These are phyloP conservation scores for Ganoderma sinense DNA, from an alignment of 1,284 basidiomycete species.

Conservation along the genomic window DNA sequence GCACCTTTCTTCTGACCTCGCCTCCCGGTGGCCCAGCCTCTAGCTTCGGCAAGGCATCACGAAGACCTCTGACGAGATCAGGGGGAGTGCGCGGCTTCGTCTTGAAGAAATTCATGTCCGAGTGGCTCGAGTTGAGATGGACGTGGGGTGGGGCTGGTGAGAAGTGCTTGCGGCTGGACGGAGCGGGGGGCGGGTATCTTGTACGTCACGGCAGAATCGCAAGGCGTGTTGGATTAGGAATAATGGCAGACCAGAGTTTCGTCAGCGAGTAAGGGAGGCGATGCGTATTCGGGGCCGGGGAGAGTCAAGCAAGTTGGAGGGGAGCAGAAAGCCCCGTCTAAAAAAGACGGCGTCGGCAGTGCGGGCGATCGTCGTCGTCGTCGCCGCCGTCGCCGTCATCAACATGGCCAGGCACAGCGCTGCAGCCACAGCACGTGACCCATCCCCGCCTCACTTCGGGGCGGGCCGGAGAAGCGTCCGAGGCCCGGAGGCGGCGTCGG, in stretches of 20 bases:
- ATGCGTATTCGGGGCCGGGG: conserved; percentile 10
- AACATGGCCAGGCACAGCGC: conserved; percentile 7
- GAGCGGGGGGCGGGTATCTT: conserved; percentile 23
- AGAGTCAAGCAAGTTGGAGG: neutral
- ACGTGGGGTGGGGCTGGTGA: conserved; percentile 10
- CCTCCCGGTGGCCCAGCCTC: conserved; percentile 77
- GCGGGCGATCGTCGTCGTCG: conserved; percentile 6
- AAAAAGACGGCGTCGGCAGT: conserved; percentile 8
- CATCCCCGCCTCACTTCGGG: neutral
- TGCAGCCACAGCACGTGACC: conserved; percentile 23
- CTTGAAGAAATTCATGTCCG: conserved; percentile 93
- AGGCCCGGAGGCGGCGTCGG: neutral
- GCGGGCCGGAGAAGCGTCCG: neutral
- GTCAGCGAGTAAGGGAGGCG: conserved; percentile 22
- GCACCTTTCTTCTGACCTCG: conserved; percentile 83
- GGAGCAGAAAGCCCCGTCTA: conserved; percentile 11
- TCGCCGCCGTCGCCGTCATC: conserved; percentile 26
- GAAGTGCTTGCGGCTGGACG: conserved; percentile 10
- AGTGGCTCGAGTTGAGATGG: neutral
- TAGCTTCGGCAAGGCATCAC: conserved; percentile 81
- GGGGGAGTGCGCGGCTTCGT: conserved; percentile 86
- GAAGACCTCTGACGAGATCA: conserved; percentile 82
- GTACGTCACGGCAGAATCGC: conserved; percentile 33
- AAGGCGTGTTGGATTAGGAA: conserved; percentile 31
- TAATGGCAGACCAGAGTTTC: conserved; percentile 24